phyloP scores from a whole-genome alignment of 2,329 filamentous ascomycete species.

The Paracoccidioides brasiliensis region DNA sequence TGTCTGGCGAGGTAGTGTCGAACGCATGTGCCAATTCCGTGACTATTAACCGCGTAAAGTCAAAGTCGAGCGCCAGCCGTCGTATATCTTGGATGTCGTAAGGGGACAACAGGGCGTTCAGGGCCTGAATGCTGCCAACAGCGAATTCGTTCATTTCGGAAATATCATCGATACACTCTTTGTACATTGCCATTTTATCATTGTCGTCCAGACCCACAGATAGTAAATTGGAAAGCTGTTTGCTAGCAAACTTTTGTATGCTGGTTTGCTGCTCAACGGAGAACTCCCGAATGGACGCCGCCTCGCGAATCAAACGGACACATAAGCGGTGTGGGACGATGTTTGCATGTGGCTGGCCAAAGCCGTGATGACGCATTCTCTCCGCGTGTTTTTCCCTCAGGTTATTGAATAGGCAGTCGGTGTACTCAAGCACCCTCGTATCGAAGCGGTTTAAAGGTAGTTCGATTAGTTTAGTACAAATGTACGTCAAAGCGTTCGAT shows the following conservation, averaged over 20 bases:
- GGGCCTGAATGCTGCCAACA: slow-evolving; percentile 59
- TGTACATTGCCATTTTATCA: slow-evolving; percentile 50
- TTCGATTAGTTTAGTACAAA: slow-evolving; percentile 57
- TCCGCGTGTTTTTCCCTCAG: slow-evolving; percentile 33
- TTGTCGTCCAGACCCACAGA: slow-evolving; percentile 40
- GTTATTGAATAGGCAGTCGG: slow-evolving; percentile 42
- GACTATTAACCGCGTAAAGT: slow-evolving; percentile 49
- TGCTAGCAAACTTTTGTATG: slow-evolving; percentile 50
- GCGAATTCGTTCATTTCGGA: slow-evolving; percentile 48
- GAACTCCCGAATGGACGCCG: slow-evolving; percentile 44
- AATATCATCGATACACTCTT: slow-evolving; percentile 56
- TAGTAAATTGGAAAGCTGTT: slow-evolving; percentile 50
- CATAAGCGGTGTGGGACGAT: slow-evolving; percentile 41
- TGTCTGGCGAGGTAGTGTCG: slow-evolving; percentile 22
- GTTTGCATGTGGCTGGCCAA: slow-evolving; percentile 20
- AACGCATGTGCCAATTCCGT: slow-evolving; percentile 51
- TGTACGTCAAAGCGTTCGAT: slow-evolving; percentile 42
- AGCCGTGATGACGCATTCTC: slow-evolving; percentile 14
- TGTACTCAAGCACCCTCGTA: slow-evolving; percentile 47
- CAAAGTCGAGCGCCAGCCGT: slow-evolving; percentile 46
- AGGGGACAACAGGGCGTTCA: slow-evolving; percentile 34
- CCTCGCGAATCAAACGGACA: slow-evolving; percentile 59
- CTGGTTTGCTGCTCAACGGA: slow-evolving; percentile 46
- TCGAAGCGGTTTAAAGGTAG: slow-evolving; percentile 53
- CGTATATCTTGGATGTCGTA: slow-evolving; percentile 41